Conservation (phyloP, 192 early-diverging fungal species). For the Backusella circina region DNA sequence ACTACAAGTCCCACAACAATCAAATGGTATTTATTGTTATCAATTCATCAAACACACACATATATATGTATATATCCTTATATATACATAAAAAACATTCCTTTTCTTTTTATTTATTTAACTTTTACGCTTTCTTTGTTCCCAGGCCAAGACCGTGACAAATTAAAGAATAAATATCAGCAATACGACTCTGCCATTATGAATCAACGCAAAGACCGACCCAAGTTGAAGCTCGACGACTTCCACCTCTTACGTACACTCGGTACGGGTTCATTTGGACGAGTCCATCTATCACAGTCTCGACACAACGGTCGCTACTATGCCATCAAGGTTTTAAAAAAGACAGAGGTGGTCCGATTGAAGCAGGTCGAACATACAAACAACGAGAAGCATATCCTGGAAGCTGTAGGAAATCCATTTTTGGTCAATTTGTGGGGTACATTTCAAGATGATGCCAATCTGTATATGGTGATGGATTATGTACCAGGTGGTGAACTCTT, state of each 20-base stretch:
- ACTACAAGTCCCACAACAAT: not conserved
- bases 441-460: constrained; percentile 87
- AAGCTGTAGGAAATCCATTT: constrained; percentile 81
- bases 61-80: no score
- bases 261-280: constrained; percentile 95
- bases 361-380: constrained; percentile 98
- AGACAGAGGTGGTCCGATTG: constrained; percentile 89
- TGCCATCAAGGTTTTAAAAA: constrained; percentile 96
- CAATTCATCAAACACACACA: no score
- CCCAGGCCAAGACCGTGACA: not conserved
- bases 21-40: not conserved
- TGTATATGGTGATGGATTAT: constrained; percentile 97
- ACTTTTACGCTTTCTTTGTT: not conserved
- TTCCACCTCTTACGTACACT: constrained; percentile 86
- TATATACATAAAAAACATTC: not conserved
- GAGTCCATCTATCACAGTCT: constrained; percentile 89
- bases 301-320: constrained; percentile 80
- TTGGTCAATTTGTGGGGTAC: constrained; percentile 88
- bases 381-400: constrained; percentile 94
- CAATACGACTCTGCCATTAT: constrained; percentile 9
- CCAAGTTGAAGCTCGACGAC: constrained; percentile 66
- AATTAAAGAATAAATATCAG: constrained; percentile 5
- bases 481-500: constrained; percentile 93
- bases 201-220: constrained; percentile 31
- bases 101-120: not conserved